A percentile compares a stretch with the other conserved stretches of the same genome.
Evolutionary conservation across 2,329 filamentous ascomycete species (phyloP).

Genomic region (Grosmannia serpens): DNA sequence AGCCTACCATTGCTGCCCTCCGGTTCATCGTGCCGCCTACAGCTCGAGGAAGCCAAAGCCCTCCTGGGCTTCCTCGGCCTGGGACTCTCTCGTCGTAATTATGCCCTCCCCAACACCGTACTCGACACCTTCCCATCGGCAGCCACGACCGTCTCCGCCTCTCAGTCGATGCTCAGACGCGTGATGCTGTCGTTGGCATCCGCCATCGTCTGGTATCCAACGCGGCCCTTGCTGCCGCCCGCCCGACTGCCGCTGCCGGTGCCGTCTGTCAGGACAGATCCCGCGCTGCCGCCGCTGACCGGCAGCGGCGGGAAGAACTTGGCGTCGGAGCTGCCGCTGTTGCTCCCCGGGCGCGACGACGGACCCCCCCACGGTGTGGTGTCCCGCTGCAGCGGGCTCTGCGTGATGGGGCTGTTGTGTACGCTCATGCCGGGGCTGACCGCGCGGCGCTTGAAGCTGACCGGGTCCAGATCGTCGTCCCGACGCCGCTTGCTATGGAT

Average conservation of each 20-base stretch:
- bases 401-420: slow-evolving; percentile 79
- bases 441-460: slow-evolving; percentile 79
- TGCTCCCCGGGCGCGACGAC: slow-evolving; percentile 42
- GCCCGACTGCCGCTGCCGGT: slow-evolving; percentile 20
- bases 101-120: too few relatives aligned
- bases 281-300: slow-evolving; percentile 23
- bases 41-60: background rate
- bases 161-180: slow-evolving; percentile 92
- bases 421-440: slow-evolving; percentile 86
- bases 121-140: too few relatives aligned
- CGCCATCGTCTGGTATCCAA: slow-evolving; percentile 85
- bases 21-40: background rate
- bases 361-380: slow-evolving; percentile 60
- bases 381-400: slow-evolving; percentile 70
- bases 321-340: slow-evolving; percentile 18
- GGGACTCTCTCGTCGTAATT: too few relatives aligned
- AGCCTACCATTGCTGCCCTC: background rate
- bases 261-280: slow-evolving; percentile 1
- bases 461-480: slow-evolving; percentile 72
- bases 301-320: slow-evolving; percentile 8
- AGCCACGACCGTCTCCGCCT: background rate
- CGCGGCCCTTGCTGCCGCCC: slow-evolving; percentile 44
- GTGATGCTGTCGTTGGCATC: slow-evolving; percentile 93
- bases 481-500: slow-evolving; percentile 73
- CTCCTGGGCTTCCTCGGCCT: background rate